Conservation (phyloP, 1,284 basidiomycete genomes). For the Ustilago trichophora region DNA sequence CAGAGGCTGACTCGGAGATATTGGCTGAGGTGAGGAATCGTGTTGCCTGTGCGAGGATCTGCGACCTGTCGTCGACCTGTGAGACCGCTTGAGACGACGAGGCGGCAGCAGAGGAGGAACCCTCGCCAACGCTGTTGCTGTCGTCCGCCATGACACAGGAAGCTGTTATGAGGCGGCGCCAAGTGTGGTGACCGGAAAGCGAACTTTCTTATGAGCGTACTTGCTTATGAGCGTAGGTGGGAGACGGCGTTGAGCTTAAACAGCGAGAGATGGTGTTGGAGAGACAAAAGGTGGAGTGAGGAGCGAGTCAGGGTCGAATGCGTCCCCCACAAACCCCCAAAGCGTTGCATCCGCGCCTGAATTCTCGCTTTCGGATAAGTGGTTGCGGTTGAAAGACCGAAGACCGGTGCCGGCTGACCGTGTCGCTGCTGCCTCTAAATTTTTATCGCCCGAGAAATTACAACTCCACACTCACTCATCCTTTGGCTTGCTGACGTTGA, state of each 20-base stretch:
- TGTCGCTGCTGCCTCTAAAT: not conserved
- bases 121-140: conserved; percentile 6
- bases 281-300: not conserved
- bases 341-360: not conserved
- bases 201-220: no score
- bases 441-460: not conserved
- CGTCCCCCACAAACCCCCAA: conserved; percentile 17
- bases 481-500: no score
- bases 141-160: conserved; percentile 38
- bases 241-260: no score
- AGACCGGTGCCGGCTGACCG: conserved; percentile 17
- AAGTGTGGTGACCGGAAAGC: no score
- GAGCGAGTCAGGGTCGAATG: not conserved
- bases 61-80: conserved; percentile 12
- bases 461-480: no score
- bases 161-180: no score
- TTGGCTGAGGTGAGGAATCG: conserved; percentile 60
- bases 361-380: conserved; percentile 11
- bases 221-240: no score
- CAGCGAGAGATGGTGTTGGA: no score
- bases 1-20: conserved; percentile 25
- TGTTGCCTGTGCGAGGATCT: conserved; percentile 60
- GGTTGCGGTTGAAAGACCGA: conserved; percentile 23
- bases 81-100: not conserved
- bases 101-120: conserved; percentile 2